Conservation (phyloP, 2,329 filamentous ascomycete species). For the Botrytis sinoallii region DNA sequence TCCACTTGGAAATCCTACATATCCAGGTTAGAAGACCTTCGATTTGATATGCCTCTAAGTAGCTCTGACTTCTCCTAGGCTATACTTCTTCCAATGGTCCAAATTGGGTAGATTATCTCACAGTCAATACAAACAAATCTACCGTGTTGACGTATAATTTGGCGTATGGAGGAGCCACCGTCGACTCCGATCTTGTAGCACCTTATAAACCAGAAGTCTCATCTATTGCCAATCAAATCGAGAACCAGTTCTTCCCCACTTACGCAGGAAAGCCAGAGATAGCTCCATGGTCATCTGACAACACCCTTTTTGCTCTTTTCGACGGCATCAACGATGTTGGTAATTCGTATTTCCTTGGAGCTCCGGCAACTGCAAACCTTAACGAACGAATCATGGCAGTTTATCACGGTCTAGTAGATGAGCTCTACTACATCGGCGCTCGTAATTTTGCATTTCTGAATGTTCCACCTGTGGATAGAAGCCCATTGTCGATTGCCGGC, state of each 20-base stretch:
- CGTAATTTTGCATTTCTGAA: conserved; percentile 59
- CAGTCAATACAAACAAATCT: conserved; percentile 45
- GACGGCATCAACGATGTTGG: conserved; percentile 57
- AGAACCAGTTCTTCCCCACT: conserved; percentile 43
- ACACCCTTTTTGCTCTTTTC: conserved; percentile 40
- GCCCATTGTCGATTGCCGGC: conserved; percentile 47
- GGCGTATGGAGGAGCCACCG: conserved; percentile 46
- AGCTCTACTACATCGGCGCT: conserved; percentile 51
- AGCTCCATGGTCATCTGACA: conserved; percentile 27
- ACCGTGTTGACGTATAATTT: conserved; percentile 50
- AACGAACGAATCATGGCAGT: conserved; percentile 43
- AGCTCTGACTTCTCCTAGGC: not conserved
- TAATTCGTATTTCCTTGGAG: conserved; percentile 44
- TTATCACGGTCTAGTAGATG: conserved; percentile 43
- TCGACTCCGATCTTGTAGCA: conserved; percentile 40
- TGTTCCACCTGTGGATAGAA: conserved; percentile 56
- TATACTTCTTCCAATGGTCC: conserved; percentile 46
- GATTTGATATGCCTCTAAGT: not conserved
- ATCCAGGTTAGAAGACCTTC: conserved; percentile 34
- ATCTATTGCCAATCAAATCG: conserved; percentile 41
- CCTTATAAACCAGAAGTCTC: conserved; percentile 40
- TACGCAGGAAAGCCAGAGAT: conserved; percentile 38
- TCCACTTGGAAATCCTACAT: conserved; percentile 42
- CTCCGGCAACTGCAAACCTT: conserved; percentile 36
- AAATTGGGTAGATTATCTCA: conserved; percentile 54